phyloP scores from a whole-genome alignment of 176 grass and related monocot species.

The Musa acuminata region DNA sequence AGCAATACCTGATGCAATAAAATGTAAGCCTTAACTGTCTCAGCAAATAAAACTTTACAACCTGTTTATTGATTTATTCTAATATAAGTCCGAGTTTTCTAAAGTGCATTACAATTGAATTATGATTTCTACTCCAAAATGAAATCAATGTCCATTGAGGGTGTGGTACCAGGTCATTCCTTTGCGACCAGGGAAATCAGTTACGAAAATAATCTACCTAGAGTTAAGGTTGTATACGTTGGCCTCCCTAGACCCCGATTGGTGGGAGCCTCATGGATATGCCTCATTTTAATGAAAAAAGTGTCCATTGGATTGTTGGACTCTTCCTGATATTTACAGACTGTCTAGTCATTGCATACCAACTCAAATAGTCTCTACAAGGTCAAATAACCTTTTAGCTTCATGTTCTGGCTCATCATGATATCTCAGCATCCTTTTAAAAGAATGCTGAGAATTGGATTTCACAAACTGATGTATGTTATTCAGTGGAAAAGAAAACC shows the following conservation, averaged over 20 bases:
- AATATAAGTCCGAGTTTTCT: no score
- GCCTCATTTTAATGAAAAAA: background rate
- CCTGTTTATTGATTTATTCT: background rate
- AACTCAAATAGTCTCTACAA: background rate
- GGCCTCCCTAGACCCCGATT: no score
- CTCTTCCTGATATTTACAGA: background rate
- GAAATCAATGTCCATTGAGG: background rate
- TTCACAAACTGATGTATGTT: background rate
- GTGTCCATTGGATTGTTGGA: background rate
- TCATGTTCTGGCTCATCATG: background rate
- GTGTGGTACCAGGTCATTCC: no score
- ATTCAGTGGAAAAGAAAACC: background rate
- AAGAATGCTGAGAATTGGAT: background rate
- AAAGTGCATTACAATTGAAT: no score
- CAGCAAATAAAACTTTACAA: background rate
- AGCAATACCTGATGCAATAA: background rate
- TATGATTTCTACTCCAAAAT: background rate
- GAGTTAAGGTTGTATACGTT: no score
- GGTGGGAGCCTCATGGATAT: no score
- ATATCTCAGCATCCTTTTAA: background rate
- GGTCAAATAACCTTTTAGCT: background rate
- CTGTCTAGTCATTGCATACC: background rate
- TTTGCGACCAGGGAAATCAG: no score
- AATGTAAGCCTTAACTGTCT: background rate
- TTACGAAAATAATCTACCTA: no score